phyloP scores from a whole-genome alignment of 495 filamentous ascomycete genomes.

The Aspergillus sparsus region DNA sequence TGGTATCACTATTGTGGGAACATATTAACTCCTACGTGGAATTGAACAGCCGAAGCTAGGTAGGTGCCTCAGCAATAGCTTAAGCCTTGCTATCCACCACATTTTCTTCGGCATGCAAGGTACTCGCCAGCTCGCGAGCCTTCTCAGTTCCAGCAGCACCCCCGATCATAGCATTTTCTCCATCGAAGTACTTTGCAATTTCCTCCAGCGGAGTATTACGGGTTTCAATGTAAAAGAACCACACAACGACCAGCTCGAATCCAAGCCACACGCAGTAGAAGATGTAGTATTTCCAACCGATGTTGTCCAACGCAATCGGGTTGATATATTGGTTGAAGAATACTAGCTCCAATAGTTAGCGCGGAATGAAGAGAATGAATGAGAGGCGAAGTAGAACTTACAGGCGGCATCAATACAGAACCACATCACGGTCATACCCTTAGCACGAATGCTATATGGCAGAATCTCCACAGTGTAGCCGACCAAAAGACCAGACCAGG shows the following conservation, averaged over 20 bases:
- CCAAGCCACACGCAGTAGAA: conserved; percentile 65
- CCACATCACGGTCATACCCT: conserved; percentile 68
- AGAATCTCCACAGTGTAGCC: conserved; percentile 68
- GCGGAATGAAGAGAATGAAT: conserved; percentile 22
- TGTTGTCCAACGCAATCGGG: conserved; percentile 57
- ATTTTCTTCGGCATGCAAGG: conserved; percentile 12
- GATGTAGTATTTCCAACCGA: conserved; percentile 63
- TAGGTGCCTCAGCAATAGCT: not conserved
- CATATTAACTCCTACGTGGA: too few relatives aligned
- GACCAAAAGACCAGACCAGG: conserved; percentile 63
- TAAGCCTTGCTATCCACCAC: not conserved
- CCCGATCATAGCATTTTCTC: conserved; percentile 53
- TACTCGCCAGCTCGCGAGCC: conserved; percentile 15
- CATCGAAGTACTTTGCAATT: conserved; percentile 62
- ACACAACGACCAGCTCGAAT: conserved; percentile 59
- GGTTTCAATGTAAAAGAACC: conserved; percentile 68
- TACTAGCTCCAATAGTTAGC: conserved; percentile 41
- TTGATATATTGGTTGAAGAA: conserved; percentile 62
- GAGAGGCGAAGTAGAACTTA: conserved; percentile 12
- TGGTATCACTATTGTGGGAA: too few relatives aligned
- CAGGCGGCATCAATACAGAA: conserved; percentile 54
- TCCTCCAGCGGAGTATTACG: conserved; percentile 65
- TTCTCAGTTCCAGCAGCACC: conserved; percentile 31
- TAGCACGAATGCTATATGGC: conserved; percentile 67
- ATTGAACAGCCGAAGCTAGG: too few relatives aligned